Conservation (phyloP, 345 rosid genomes). For the Laguncularia racemosa region DNA sequence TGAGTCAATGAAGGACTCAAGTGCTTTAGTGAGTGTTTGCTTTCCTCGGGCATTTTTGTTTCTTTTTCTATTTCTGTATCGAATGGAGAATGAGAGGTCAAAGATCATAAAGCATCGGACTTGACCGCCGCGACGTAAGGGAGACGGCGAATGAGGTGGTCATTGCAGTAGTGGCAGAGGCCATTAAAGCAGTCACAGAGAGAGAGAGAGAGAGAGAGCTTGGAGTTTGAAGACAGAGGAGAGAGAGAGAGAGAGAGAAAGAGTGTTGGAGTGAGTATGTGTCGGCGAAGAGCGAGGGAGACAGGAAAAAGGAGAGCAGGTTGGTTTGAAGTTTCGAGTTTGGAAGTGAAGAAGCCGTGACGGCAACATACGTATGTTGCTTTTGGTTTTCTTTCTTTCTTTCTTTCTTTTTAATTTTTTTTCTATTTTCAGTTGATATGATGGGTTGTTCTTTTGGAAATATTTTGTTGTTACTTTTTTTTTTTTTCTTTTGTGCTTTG, state of each 20-base stretch:
- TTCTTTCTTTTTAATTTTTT: not conserved
- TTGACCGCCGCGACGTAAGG: not conserved
- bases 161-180: not conserved
- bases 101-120: too few species aligned
- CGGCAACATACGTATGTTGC: not conserved
- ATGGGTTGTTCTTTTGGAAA: too few species aligned
- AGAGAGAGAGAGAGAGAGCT: conserved; percentile 14
- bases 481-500: too few species aligned
- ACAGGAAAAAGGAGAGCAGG: not conserved
- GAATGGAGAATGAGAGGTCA: not conserved
- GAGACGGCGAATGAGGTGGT: not conserved
- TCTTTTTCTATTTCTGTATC: not conserved
- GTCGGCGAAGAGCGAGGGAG: conserved; percentile 10
- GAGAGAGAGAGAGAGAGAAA: not conserved
- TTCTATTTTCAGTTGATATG: not conserved
- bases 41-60: conserved; percentile 7
- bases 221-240: conserved; percentile 8
- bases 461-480: too few species aligned
- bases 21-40: conserved; percentile 1
- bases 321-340: not conserved
- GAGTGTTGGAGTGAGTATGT: not conserved
- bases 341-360: not conserved
- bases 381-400: too few species aligned
- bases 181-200: conserved; percentile 7
- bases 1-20: conserved; percentile 9